A percentile compares a stretch with the other conserved stretches of the same genome.
phyloP scores from a whole-genome alignment of 2,329 filamentous ascomycete genomes.

The Aphanoascus verrucosus region DNA sequence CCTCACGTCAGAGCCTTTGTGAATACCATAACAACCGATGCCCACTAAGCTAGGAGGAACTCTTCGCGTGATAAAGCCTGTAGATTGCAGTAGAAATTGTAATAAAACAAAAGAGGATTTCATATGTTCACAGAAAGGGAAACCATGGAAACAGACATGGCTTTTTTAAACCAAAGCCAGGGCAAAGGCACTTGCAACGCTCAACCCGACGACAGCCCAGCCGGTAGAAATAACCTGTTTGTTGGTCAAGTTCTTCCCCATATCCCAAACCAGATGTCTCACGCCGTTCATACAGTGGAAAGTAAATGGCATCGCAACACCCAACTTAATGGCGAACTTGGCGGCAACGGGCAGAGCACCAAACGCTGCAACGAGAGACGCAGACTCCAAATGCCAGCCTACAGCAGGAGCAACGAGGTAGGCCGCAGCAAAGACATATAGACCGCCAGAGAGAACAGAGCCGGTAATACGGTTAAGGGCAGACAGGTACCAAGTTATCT shows the following conservation, averaged over 20 bases:
- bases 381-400: slow-evolving; percentile 59
- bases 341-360: slow-evolving; percentile 48
- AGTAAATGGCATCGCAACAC: slow-evolving; percentile 53
- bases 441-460: slow-evolving; percentile 54
- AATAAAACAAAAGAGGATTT: slow-evolving; percentile 1
- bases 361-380: slow-evolving; percentile 53
- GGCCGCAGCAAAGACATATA: slow-evolving; percentile 69
- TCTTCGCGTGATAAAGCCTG: not conserved
- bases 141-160: slow-evolving; percentile 7
- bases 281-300: slow-evolving; percentile 61
- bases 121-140: slow-evolving; percentile 10
- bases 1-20: too few species aligned
- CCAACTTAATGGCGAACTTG: slow-evolving; percentile 51
- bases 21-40: not conserved
- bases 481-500: slow-evolving; percentile 73
- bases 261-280: slow-evolving; percentile 62
- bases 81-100: not conserved
- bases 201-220: slow-evolving; percentile 52
- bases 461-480: slow-evolving; percentile 79
- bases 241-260: slow-evolving; percentile 52
- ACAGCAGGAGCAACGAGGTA: slow-evolving; percentile 72
- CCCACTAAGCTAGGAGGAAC: not conserved
- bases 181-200: slow-evolving; percentile 39
- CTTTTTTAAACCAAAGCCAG: slow-evolving; percentile 37
- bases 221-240: slow-evolving; percentile 54